Base-by-base conservation (phyloP, 208 protist species). In the Strigomonas culicis region DNA sequence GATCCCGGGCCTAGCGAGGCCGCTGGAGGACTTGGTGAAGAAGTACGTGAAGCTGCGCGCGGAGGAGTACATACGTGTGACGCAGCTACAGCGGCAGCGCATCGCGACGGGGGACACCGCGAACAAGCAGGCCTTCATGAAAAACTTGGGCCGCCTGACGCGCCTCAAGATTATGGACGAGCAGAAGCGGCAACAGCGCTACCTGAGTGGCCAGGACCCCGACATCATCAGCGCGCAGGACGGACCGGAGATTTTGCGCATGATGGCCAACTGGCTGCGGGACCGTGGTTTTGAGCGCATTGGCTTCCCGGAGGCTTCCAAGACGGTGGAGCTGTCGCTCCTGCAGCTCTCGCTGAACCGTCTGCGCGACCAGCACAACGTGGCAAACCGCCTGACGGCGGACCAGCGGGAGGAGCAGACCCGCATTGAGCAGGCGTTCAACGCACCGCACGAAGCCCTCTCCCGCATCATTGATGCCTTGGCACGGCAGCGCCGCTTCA, bases 71-170 rank as follows among this genome's bases (percentile, higher is more conserved):
- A 99, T 99, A 11, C 98, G 99, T 57, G 94, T 98, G 0, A 93
- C 99, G 24, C 98, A 99, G 80, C 99, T 99, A 75, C 99, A 99
- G 69, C 89, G 99, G 31, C 98, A 99, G 74, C 92, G 98, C 51
- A 99, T 99, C 65, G 80, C 90, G 7, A 90, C 98, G 46, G 99
- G 98, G 39, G 98, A 98, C 47, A 99, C 98, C 30, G 98, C 99
- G 6, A 99, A 99, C 79, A 99, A 99, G 74, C 99, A 98, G 30
- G 98, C 99, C n/a, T 98, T 97, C 78, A 99, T 99, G 85, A 99
- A 99, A 88, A 99, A 99, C 79, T 84, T 99, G 0, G 99, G 99
- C 41, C 92, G 99, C 58, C 87, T 99, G 22, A 99, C 98, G 25
- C 93, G 99, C 31, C 91, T 99, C 19, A 99, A 98, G 73, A 80